Evolutionary conservation across 495 filamentous ascomycete species (phyloP).

Genomic region (Penicillium tannophilum): DNA sequence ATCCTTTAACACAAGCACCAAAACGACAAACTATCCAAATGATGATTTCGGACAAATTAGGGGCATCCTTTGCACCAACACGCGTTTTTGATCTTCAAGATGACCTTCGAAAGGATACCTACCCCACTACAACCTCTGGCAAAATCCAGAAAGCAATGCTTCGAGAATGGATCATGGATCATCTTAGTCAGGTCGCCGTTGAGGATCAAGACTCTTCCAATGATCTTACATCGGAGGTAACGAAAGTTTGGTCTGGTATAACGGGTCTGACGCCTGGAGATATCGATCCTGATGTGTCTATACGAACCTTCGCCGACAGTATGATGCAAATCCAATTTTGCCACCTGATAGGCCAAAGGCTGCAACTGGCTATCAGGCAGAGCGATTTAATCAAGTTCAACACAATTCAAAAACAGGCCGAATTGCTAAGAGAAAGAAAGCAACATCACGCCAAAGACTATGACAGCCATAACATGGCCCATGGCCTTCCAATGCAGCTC

Average conservation of each 20-base stretch:
- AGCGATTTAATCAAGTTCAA: slow-evolving; percentile 1
- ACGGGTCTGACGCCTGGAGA: slow-evolving; percentile 6
- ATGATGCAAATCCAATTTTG: slow-evolving; percentile 22
- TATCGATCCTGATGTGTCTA: slow-evolving; percentile 9
- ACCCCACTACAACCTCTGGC: slow-evolving; percentile 39
- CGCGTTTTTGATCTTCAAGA: slow-evolving; percentile 29
- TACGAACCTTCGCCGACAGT: slow-evolving; percentile 21
- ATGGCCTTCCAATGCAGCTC: background rate
- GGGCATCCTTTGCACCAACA: slow-evolving; percentile 31
- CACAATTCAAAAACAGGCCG: slow-evolving; percentile 1
- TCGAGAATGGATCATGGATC: slow-evolving; percentile 17
- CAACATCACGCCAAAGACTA: background rate
- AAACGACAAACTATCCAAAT: background rate
- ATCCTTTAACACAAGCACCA: background rate
- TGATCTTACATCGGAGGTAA: slow-evolving; percentile 1
- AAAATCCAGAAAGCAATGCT: slow-evolving; percentile 39
- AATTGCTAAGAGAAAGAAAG: background rate
- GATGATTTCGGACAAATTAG: slow-evolving; percentile 27
- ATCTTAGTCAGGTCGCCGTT: slow-evolving; percentile 12
- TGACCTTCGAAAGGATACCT: slow-evolving; percentile 32
- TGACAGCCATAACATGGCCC: background rate
- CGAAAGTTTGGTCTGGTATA: slow-evolving; percentile 10
- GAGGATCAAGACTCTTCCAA: background rate
- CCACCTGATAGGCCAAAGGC: background rate
- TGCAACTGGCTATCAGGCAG: background rate